phyloP scores from a whole-genome alignment of 345 rosid genomes.

The Lenwebbia sp. region DNA sequence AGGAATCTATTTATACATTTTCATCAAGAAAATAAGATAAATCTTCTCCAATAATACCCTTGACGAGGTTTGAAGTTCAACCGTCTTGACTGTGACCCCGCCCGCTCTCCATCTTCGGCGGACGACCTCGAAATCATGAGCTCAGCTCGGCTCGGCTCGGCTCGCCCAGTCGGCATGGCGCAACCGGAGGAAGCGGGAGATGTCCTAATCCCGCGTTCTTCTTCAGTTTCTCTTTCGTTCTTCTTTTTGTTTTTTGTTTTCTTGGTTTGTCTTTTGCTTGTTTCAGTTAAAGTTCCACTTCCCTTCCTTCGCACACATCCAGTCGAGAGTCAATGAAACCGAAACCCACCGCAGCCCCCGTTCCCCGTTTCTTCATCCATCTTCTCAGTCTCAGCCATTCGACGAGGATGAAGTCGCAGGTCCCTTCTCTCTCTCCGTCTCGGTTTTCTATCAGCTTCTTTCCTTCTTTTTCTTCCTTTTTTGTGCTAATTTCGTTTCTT shows the following conservation, averaged over 20 bases:
- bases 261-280: not conserved
- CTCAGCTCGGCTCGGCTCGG: not conserved
- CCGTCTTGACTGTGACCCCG: not conserved
- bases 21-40: no score
- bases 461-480: not conserved
- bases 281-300: conserved; percentile 41
- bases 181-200: not conserved
- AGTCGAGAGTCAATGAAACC: not conserved
- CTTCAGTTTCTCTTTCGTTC: not conserved
- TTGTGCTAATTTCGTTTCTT: not conserved
- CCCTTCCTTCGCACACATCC: not conserved
- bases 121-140: not conserved
- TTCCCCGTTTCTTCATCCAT: not conserved
- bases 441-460: not conserved
- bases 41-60: no score
- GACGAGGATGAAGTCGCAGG: not conserved
- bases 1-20: no score
- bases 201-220: not conserved
- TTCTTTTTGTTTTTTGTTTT: not conserved
- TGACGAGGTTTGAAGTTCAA: no score
- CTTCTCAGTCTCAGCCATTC: not conserved
- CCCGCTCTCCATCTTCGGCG: not conserved
- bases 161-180: not conserved
- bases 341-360: not conserved
- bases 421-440: not conserved